Base-by-base conservation (phyloP, 2,329 filamentous ascomycete species). In the Penicillium decumbens region DNA sequence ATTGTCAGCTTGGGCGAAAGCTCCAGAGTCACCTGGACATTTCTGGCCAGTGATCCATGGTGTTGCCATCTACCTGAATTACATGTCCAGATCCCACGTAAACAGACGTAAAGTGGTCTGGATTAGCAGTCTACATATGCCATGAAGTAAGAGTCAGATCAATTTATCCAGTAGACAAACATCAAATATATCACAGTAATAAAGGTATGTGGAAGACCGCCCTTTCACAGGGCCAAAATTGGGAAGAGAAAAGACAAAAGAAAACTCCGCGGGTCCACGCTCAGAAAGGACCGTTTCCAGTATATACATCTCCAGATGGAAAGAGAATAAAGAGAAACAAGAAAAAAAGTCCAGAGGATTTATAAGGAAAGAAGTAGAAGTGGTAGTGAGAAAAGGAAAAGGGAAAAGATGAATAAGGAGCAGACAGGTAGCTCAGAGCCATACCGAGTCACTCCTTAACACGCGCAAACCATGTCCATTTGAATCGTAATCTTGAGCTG, bases 241-340 rank as follows among this genome's bases (percentile, higher is more conserved):
- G 20, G 20, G 10, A 37, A 20, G 9, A 13, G 13, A n/a, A 25
- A 12, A 37, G 4, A 28, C 12, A 29, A 42, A 43, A 40, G 29
- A 8, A 23, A 27, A 49, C 46, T 41, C 46, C 50, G 39, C 29
- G 10, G 49, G 38, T 32, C 30, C 43, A 47, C 30, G 43, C 47
- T 32, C 47, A 41, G 35, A 40, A 43, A 44, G 28, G 43, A 28
- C 43, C 49, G 15, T 45, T 47, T 39, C 41, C 35, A 18, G 32
- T 53, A 50, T 53, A 47, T 50, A 53, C 47, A 50, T 29, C 41
- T 32, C 40, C 47, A 40, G 15, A 15, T 23, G 12, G 18, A 29
- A 29, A 13, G 28, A 29, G 9, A 29, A 29, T 4, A 29, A 13
- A 29, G 28, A 29, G 28, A 29, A 13, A 12, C 2, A 29, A 4